Evolutionary conservation across 1,284 basidiomycete genomes (phyloP).

Genomic region (Athelia sp.): DNA sequence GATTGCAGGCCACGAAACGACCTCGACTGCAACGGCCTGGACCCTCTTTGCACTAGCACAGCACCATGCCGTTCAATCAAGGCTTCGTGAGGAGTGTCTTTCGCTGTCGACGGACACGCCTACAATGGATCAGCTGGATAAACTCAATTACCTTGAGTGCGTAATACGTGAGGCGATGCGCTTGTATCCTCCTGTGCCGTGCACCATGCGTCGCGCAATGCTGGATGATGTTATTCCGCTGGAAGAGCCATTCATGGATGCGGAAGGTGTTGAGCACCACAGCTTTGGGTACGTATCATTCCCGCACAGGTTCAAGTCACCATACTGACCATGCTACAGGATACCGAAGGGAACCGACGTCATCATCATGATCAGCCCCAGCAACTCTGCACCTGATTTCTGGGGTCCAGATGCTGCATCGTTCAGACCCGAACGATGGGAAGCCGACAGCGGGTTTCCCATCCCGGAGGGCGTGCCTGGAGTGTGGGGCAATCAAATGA

Average conservation of each 20-base stretch:
- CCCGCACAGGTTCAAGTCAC: no score
- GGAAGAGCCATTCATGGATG: constrained; percentile 36
- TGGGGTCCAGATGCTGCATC: no score
- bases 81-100: constrained; percentile 65
- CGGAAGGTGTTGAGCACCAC: constrained; percentile 30
- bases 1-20: constrained; percentile 77
- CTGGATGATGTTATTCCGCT: constrained; percentile 59
- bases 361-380: constrained; percentile 52
- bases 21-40: constrained; percentile 43
- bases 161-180: constrained; percentile 71
- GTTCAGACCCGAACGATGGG: constrained; percentile 29
- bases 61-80: constrained; percentile 51
- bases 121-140: constrained; percentile 57
- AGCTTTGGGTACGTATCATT: constrained; percentile 29
- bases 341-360: constrained; percentile 37
- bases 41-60: constrained; percentile 60
- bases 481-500: constrained; percentile 33
- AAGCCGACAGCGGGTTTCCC: constrained; percentile 10
- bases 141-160: constrained; percentile 55
- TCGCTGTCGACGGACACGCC: constrained; percentile 44
- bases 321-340: constrained; percentile 38
- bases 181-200: constrained; percentile 56
- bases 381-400: constrained; percentile 28
- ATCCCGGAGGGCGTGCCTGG: constrained; percentile 27
- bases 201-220: constrained; percentile 42